Conservation (phyloP, 2,329 filamentous ascomycete genomes). For the Epichloe brachyelytri region DNA sequence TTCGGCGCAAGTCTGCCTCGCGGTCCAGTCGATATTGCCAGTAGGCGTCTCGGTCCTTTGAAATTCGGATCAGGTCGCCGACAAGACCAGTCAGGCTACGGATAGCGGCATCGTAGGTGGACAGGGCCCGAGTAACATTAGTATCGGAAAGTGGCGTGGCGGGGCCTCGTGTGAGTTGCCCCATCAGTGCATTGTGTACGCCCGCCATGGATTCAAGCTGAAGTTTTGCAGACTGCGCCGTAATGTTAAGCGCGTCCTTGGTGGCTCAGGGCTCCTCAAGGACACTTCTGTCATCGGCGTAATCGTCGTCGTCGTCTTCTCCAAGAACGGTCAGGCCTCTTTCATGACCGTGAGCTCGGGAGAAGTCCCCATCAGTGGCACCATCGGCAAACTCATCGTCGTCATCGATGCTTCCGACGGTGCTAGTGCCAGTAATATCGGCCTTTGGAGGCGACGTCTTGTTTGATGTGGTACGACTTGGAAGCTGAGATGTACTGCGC, state of each 20-base stretch:
- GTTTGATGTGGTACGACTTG: slow-evolving; percentile 15
- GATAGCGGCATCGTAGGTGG: slow-evolving; percentile 81
- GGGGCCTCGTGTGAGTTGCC: slow-evolving; percentile 54
- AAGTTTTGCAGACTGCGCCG: slow-evolving; percentile 83
- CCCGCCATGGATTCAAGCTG: slow-evolving; percentile 83
- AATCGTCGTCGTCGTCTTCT: slow-evolving; percentile 52
- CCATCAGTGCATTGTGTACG: slow-evolving; percentile 69
- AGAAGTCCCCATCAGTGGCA: slow-evolving; percentile 29
- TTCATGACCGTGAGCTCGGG: slow-evolving; percentile 23
- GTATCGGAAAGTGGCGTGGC: slow-evolving; percentile 62
- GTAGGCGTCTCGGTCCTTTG: slow-evolving; percentile 84
- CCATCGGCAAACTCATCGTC: slow-evolving; percentile 40
- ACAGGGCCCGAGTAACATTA: slow-evolving; percentile 61
- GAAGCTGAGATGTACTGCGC: slow-evolving; percentile 32
- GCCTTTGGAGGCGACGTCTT: slow-evolving; percentile 20
- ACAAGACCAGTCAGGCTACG: slow-evolving; percentile 75
- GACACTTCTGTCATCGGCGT: slow-evolving; percentile 60
- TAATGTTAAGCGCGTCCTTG: slow-evolving; percentile 94
- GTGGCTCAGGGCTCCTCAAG: slow-evolving; percentile 60
- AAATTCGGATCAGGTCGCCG: slow-evolving; percentile 80
- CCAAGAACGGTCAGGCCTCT: slow-evolving; percentile 22
- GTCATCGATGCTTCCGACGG: slow-evolving; percentile 36
- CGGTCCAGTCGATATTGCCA: slow-evolving; percentile 93
- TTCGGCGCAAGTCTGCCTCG: slow-evolving; percentile 78
- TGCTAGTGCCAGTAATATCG: slow-evolving; percentile 28